These are phyloP conservation scores for Fusarium nelsonii DNA, from an alignment of 2,329 filamentous ascomycete genomes.

Conservation along the genomic window DNA sequence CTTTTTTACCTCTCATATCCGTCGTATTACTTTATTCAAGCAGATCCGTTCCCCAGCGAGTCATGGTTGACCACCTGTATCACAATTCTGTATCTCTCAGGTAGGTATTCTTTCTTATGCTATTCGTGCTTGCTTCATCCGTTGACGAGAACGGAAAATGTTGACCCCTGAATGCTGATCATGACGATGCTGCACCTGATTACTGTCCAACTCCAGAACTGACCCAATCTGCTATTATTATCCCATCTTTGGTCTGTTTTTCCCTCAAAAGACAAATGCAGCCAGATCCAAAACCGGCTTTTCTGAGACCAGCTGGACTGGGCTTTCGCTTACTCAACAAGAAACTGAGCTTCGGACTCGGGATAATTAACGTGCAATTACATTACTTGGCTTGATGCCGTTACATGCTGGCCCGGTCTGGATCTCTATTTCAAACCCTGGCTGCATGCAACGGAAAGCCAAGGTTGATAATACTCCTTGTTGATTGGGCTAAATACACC, in stretches of 20 bases:
- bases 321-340: conserved; percentile 19
- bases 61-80: conserved; percentile 21
- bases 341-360: background rate
- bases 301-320: conserved; percentile 13
- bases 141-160: conserved; percentile 34
- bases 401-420: conserved; percentile 29
- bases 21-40: conserved; percentile 25
- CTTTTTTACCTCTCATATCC: conserved; percentile 18
- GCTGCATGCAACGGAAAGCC: conserved; percentile 35
- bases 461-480: conserved; percentile 19
- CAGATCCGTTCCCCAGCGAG: conserved; percentile 32
- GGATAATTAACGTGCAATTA: conserved; percentile 4
- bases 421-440: conserved; percentile 40
- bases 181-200: conserved; percentile 36
- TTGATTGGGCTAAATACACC: conserved; percentile 22
- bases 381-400: conserved; percentile 25
- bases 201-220: conserved; percentile 19
- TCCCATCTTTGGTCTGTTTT: background rate
- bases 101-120: background rate
- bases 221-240: conserved; percentile 10
- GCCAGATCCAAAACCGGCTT: conserved; percentile 39
- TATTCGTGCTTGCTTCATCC: conserved; percentile 15
- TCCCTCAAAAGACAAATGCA: conserved; percentile 13
- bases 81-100: background rate
- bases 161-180: conserved; percentile 32